Evolutionary conservation across 2,329 filamentous ascomycete genomes (phyloP), one percentile per base, ranked within the genome.

Genomic region (Lecanicillium sp.): DNA sequence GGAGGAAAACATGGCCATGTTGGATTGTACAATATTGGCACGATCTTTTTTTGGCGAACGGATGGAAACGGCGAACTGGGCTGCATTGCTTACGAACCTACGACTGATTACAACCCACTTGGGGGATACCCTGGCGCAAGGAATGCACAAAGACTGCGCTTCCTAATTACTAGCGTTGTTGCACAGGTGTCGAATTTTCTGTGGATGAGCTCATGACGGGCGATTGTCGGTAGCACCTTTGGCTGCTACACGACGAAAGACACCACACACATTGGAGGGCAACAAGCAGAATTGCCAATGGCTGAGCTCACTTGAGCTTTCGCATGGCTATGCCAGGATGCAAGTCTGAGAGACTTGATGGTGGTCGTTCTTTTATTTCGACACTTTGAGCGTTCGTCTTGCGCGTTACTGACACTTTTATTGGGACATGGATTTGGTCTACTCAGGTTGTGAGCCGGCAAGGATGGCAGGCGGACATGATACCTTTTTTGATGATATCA

Each of bases 11-110:
- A 47, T 41, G 27, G 40, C 44, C 49, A 50, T 48, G 60, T 67
- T 67, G 65, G 64, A 68, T 67, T 68, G 66, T 68, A 68, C 60
- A 68, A 62, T 67, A 67, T 64, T 66, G 64, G 64, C 63, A 57
- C 56, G 55, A 40, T 44, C 29, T 51, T 27, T 60, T 59, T 52
- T 57, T 57, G 58, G 66, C 66, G 66, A 65, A 66, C 61, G 54
- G 62, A 60, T 55, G 60, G 57, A 60, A 57, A 26, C 50, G 60
- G 63, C 63, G 59, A 64, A 60, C 54, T 52, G 59, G 62, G 56
- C 47, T 56, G 58, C 55, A 60, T 56, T 60, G 58, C 58, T 59
- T 55, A 60, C 58, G 62, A 57, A 58, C 47, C 47, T 47, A 58
- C 54, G 51, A 58, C 50, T 51, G 60, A 38, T 46, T 43, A 32